phyloP scores from a whole-genome alignment of 495 filamentous ascomycete genomes.

The Penicillium coffeae region DNA sequence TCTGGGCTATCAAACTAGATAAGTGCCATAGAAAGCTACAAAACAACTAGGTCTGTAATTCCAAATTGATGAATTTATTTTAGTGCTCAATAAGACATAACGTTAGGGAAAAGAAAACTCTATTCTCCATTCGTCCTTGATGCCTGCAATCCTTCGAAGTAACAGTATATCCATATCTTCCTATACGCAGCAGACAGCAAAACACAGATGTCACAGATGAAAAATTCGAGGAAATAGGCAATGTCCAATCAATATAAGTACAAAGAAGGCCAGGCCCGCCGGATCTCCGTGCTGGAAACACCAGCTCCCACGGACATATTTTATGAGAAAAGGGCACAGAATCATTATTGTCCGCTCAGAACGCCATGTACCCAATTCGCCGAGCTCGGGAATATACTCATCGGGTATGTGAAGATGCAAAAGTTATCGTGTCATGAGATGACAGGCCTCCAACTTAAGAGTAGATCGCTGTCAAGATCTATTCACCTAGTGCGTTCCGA shows the following conservation, averaged over 20 bases:
- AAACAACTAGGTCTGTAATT: no score
- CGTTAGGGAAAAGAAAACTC: background rate
- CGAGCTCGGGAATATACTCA: slow-evolving; percentile 23
- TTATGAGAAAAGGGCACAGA: slow-evolving; percentile 23
- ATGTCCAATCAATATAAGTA: slow-evolving; percentile 32
- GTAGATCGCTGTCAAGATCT: slow-evolving; percentile 6
- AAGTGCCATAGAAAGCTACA: no score
- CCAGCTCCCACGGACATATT: slow-evolving; percentile 18
- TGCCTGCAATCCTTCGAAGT: background rate
- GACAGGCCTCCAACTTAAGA: slow-evolving; percentile 6
- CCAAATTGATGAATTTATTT: no score
- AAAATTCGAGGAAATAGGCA: slow-evolving; percentile 11
- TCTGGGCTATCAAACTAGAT: no score
- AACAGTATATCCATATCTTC: background rate
- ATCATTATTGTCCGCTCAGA: slow-evolving; percentile 30
- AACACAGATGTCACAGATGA: background rate
- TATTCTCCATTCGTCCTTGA: background rate
- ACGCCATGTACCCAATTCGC: slow-evolving; percentile 26
- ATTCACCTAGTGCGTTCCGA: slow-evolving; percentile 64
- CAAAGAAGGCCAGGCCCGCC: slow-evolving; percentile 25
- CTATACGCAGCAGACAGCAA: background rate
- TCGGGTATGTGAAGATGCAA: slow-evolving; percentile 29
- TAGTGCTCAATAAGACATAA: no score
- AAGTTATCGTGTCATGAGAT: slow-evolving; percentile 18
- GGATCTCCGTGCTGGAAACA: slow-evolving; percentile 12